Evolutionary conservation across 2,329 filamentous ascomycete genomes (phyloP).

Genomic region (Aspergillus puulaauensis): DNA sequence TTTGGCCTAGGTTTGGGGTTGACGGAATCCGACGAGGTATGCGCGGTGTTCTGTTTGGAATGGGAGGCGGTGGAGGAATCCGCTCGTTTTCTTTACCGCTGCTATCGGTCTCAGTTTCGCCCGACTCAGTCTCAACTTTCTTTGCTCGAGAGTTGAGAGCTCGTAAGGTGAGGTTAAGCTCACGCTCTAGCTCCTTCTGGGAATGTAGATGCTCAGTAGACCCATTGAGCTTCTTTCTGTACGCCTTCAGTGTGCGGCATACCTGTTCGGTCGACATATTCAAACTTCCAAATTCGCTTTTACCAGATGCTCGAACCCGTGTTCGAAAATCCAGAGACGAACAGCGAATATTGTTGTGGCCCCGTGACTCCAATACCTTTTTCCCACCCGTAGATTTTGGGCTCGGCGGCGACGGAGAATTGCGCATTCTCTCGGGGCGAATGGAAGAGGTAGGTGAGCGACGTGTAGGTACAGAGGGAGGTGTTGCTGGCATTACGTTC

Average conservation of each 20-base stretch:
- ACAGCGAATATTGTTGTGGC: constrained; percentile 38
- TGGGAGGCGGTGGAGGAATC: constrained; percentile 22
- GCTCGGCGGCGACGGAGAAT: constrained; percentile 43
- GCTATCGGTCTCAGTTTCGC: constrained; percentile 39
- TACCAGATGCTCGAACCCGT: constrained; percentile 40
- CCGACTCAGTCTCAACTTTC: constrained; percentile 22
- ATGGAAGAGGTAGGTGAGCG: constrained; percentile 30
- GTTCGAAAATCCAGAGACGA: constrained; percentile 53
- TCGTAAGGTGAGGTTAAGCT: constrained; percentile 49
- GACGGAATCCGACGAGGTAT: constrained; percentile 36
- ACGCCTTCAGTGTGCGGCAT: constrained; percentile 57
- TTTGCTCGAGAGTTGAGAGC: constrained; percentile 32
- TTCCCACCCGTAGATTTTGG: constrained; percentile 32
- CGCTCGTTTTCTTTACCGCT: constrained; percentile 38
- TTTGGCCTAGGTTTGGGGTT: constrained; percentile 33
- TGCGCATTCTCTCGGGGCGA: constrained; percentile 25
- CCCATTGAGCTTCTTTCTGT: constrained; percentile 57
- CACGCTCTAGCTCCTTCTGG: constrained; percentile 56
- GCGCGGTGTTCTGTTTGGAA: constrained; percentile 23
- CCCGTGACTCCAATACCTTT: constrained; percentile 29
- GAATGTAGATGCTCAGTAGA: constrained; percentile 50
- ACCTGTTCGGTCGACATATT: constrained; percentile 58
- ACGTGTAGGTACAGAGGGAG: constrained; percentile 31
- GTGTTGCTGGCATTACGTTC: constrained; percentile 29
- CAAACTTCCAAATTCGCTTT: constrained; percentile 48